Evolutionary conservation across 2,329 filamentous ascomycete species (phyloP), one percentile per base, ranked within the genome.

Genomic region (Alternaria gaisen): DNA sequence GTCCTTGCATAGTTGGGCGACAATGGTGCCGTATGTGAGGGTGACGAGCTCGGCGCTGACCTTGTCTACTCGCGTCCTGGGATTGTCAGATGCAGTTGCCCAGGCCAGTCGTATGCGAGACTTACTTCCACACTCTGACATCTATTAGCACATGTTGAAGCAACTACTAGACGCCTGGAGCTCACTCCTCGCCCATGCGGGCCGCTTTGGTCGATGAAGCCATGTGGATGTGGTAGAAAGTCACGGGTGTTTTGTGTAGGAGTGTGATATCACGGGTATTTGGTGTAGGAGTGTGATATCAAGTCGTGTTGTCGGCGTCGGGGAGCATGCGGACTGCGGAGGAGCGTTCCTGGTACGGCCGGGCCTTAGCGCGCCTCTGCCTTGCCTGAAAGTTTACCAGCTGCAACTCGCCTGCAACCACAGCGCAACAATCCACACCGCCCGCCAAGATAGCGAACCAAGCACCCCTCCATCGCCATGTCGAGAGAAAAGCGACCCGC

Each of bases 41-140:
- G 94, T 97, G 53, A 99, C 94, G 63, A 99, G 87, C 83, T 99
- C 95, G 67, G 95, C 93, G 81, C 97, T 97, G 83, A 98, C 93
- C 82, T 98, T 98, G 82, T 98, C 94, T 75, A 97, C 91, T 74
- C 93, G 91, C 61, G 92, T 96, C 83, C 94, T 98, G 78, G 46
- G 52, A 50, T 44, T 16, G 71, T 81, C 68, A 81, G 58, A 55
- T 44, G 22, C 14, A 12, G 22, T 8, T 34, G 20, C 18, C 4
- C 10, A 18, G 26, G 26, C 16, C 24, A 18, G 12, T 16, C 22
- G 46, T 48, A 32, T 47, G 58, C 53, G 66, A 53, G 58, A 85
- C 91, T 88, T 85, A 96, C 93, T 97, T 97, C 93, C 93, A 97
- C 71, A 96, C 91, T 79, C 93, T 97, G 75, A 48, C 72, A 70